These are phyloP conservation scores for Thermomucor indicae-seudaticae DNA, from an alignment of 371 early-diverging fungal species.

Conservation along the genomic window DNA sequence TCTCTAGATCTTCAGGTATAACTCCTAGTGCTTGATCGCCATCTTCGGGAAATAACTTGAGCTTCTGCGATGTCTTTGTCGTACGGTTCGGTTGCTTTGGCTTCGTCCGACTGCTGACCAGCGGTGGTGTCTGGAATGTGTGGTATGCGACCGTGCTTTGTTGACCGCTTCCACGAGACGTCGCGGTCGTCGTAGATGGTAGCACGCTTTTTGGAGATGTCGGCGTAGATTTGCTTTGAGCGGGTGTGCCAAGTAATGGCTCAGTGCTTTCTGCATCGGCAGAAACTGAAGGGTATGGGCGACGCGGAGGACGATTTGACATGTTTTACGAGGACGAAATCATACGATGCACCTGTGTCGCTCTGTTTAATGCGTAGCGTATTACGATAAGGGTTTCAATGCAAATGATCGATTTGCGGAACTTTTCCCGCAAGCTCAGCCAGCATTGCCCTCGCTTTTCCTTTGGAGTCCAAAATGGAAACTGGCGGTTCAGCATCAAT, in stretches of 20 bases:
- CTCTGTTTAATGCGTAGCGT: too few relatives aligned
- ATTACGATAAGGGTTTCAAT: too few relatives aligned
- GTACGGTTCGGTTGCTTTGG: constrained; percentile 71
- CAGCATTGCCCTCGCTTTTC: too few relatives aligned
- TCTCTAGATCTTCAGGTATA: constrained; percentile 13
- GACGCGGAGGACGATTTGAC: constrained; percentile 1
- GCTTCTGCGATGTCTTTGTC: constrained; percentile 90
- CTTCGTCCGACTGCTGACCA: constrained; percentile 7
- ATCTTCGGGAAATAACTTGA: constrained; percentile 88
- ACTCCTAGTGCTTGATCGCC: constrained; percentile 34
- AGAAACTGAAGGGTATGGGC: neutral
- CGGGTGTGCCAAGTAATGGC: neutral
- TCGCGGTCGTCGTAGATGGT: neutral
- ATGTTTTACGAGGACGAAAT: too few relatives aligned
- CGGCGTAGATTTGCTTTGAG: constrained; percentile 2
- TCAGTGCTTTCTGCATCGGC: neutral
- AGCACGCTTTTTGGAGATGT: neutral
- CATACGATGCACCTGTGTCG: too few relatives aligned
- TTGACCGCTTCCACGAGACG: neutral
- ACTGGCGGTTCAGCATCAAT: too few relatives aligned
- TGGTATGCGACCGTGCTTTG: constrained; percentile 2
- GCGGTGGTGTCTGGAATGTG: constrained; percentile 9
- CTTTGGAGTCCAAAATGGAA: too few relatives aligned
- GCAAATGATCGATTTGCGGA: too few relatives aligned
- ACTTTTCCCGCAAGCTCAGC: too few relatives aligned